Evolutionary conservation across 805 yeast species (phyloP), one percentile per base, ranked within the genome.

Genomic region (Candida glaebosa): DNA sequence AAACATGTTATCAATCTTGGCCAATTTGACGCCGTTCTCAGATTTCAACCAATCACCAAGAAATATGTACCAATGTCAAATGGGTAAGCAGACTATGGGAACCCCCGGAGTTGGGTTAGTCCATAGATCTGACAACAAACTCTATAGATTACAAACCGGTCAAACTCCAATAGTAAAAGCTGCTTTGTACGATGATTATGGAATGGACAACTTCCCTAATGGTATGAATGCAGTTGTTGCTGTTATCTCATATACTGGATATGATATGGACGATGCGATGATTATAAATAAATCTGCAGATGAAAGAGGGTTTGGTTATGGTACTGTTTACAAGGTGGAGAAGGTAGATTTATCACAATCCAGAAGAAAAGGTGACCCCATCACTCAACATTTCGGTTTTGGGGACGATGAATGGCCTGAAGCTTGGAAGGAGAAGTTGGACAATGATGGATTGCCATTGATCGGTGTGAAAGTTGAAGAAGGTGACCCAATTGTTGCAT

Each of bases 31-130:
- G 1, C 99, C 99, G 51, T 93, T 88, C 63, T 90, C 98, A 1
- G 99, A 93, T 65, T 93, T 93, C 73, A 93, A 93, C 67, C 99
- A 93, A 73, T 90, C 97, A 19, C 99, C 99, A 58, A 86, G 99
- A 81, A 93, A 93, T 65, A 93, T 93, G 98, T 93, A 93, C 65
- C 99, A 93, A 73, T 93, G 99, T 71, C 99, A 93, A 76, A 93
- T 93, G 99, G 98, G 97, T 80, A 93, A 93, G 71, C 99, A 93
- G 73, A 91, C 99, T 16, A 93, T 93, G 99, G 99, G 99, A 67
- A 93, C 99, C 3, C 99, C 99, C 6, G 98, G 98, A 69, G 96
- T 93, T 49, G 98, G 95, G 0, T 72, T 91, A 41, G 78, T 73
- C 34, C 96, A 89, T 64, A 79, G 99, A 65, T 85, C 96, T 1